Base-by-base conservation (phyloP, 2,329 filamentous ascomycete genomes). In the Botrytis squamosa region DNA sequence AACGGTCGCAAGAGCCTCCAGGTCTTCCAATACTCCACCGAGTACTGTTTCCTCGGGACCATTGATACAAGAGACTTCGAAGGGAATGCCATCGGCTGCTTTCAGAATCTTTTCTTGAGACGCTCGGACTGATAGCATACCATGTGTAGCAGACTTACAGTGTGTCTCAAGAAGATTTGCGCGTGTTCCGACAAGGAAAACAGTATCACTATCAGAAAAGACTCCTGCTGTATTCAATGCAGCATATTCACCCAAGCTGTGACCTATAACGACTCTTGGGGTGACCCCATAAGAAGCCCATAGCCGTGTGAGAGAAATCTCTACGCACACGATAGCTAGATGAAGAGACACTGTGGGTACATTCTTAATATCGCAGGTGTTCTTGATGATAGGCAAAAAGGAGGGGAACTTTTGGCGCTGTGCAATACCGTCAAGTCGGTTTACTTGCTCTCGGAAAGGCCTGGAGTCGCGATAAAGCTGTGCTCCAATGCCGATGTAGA, bases 181-280 rank as follows among this genome's bases (percentile, higher is more conserved):
- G 75, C 92, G 87, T 71, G 84, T 82, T 59, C 92, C 92, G 18
- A 94, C 91, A 1, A 94, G 85, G 76, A 90, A 91, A 68, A 95
- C 86, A 79, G 91, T 88, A 80, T 93, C 91, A 77, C 88, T 89
- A 40, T 88, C 88, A n/a, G 90, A 92, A 38, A 93, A 84, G 22
- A 93, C 91, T 70, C 91, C 91, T 40, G 92, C 90, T 40, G 90
- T 86, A 77, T 92, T 86, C 20, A 93, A 87, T 55, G 91, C 91
- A 52, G 91, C 90, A 78, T 93, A 93, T 81, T 94, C 91, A 70
- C 91, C 91, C 33, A 94, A 84, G 77, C 90, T 92, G 81, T 89
- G 88, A 29, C 88, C 88, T 25, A 89, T 80, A 2, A 89, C 87
- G 4, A 84, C 87, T 29, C 86, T 85, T 7, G 88, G 88, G 49